These are phyloP conservation scores for Mrakia frigida DNA, from an alignment of 768 basidiomycete species.

Conservation along the genomic window DNA sequence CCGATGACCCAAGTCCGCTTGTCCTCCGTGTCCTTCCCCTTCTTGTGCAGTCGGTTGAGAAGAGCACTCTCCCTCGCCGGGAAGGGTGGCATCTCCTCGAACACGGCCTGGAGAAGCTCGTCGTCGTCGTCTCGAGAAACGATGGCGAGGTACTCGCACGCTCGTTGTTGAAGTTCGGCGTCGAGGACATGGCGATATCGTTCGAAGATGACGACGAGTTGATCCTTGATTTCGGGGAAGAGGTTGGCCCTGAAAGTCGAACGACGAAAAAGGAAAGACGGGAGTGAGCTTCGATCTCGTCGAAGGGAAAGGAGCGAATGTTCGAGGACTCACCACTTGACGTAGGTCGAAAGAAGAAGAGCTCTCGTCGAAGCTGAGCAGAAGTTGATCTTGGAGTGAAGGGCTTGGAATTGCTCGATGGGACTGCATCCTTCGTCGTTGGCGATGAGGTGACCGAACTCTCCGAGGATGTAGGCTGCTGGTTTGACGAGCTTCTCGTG, in stretches of 20 bases:
- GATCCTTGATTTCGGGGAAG: slow-evolving; percentile 95
- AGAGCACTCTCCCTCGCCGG: slow-evolving; percentile 89
- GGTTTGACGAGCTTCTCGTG: slow-evolving; percentile 67
- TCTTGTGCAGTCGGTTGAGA: slow-evolving; percentile 76
- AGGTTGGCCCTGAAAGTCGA: slow-evolving; percentile 86
- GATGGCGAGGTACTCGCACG: slow-evolving; percentile 92
- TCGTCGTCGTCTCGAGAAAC: slow-evolving; percentile 81
- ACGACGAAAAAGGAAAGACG: not conserved
- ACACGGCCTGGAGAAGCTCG: slow-evolving; percentile 85
- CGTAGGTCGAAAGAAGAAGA: slow-evolving; percentile 88
- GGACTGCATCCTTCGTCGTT: slow-evolving; percentile 92
- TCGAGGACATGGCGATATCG: slow-evolving; percentile 96
- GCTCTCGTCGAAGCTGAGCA: slow-evolving; percentile 88
- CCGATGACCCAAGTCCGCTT: slow-evolving; percentile 94
- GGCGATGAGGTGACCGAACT: slow-evolving; percentile 96
- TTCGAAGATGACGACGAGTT: slow-evolving; percentile 89
- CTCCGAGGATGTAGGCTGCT: slow-evolving; percentile 88
- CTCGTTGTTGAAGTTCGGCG: slow-evolving; percentile 93
- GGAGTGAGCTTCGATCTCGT: not conserved
- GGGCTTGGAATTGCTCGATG: slow-evolving; percentile 81
- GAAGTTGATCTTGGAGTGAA: slow-evolving; percentile 92
- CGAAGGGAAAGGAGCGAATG: not conserved
- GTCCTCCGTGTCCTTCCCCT: slow-evolving; percentile 87
- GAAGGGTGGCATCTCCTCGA: slow-evolving; percentile 99
- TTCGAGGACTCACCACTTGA: slow-evolving; percentile 54